Conservation (phyloP, 2,329 filamentous ascomycete species). For the Ceratocystiopsis minuta region DNA sequence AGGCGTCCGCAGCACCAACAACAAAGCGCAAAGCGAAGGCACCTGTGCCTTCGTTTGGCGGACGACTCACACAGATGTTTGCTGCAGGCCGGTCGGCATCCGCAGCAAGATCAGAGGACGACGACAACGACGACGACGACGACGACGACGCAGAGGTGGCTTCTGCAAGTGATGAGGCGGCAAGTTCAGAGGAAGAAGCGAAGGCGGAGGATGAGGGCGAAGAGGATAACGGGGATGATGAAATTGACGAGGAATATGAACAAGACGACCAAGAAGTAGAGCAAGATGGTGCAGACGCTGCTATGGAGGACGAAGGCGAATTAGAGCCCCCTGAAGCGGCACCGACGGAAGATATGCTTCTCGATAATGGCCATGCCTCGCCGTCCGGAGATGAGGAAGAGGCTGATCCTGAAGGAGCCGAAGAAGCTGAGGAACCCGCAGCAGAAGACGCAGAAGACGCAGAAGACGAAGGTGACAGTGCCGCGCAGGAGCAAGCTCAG, state of each 20-base stretch:
- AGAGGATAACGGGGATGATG: slow-evolving; percentile 6
- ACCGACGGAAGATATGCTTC: not conserved
- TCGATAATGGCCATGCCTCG: too few species aligned
- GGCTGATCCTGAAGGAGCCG: slow-evolving; percentile 3
- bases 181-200: slow-evolving; percentile 1
- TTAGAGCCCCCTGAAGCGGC: too few species aligned
- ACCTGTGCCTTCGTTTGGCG: slow-evolving; percentile 10
- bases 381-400: not conserved
- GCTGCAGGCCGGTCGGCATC: slow-evolving; percentile 2
- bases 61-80: slow-evolving; percentile 11
- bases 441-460: not conserved
- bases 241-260: slow-evolving; percentile 1
- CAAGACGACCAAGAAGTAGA: slow-evolving; percentile 4
- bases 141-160: slow-evolving; percentile 1
- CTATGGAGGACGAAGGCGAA: slow-evolving; percentile 3
- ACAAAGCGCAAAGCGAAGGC: slow-evolving; percentile 5
- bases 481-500: not conserved
- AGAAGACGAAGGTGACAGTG: not conserved
- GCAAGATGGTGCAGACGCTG: not conserved
- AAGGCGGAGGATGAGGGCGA: slow-evolving; percentile 1
- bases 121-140: not conserved
- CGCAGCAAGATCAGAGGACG: not conserved
- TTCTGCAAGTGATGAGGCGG: not conserved
- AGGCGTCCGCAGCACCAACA: slow-evolving; percentile 17
- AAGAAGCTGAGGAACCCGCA: slow-evolving; percentile 6